phyloP scores from a whole-genome alignment of 805 yeast genomes.

The Yarrowia sp. region DNA sequence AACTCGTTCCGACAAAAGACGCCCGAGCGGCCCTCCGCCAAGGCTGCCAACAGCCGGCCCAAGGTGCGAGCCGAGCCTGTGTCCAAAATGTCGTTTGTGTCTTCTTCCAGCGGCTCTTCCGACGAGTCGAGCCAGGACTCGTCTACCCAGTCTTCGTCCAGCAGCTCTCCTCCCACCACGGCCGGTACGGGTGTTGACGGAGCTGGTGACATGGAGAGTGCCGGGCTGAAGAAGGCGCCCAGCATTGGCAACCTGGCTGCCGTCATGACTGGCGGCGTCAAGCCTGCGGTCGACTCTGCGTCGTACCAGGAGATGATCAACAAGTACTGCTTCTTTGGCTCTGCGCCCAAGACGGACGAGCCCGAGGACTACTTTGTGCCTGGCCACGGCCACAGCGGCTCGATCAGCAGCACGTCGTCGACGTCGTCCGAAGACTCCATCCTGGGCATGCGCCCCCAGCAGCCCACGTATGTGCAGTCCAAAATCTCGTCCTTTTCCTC shows the following conservation, averaged over 20 bases:
- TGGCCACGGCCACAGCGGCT: conserved; percentile 8
- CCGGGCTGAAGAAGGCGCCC: background rate
- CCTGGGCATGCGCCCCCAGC: conserved; percentile 21
- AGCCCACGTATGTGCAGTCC: conserved; percentile 19
- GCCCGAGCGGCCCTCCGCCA: conserved; percentile 1
- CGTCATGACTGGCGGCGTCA: conserved; percentile 25
- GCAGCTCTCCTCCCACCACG: conserved; percentile 8
- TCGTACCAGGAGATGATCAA: conserved; percentile 41
- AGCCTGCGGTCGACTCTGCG: conserved; percentile 38
- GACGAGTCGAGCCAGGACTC: conserved; percentile 5
- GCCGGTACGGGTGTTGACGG: conserved; percentile 11
- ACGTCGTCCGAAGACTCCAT: conserved; percentile 22
- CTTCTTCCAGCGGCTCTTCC: conserved; percentile 6
- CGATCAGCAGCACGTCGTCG: conserved; percentile 18
- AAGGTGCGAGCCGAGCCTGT: background rate
- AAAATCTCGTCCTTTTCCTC: conserved; percentile 21
- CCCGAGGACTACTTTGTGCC: conserved; percentile 22
- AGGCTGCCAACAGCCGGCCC: background rate
- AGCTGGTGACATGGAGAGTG: background rate
- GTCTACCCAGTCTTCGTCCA: conserved; percentile 1
- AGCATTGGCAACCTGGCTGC: conserved; percentile 22
- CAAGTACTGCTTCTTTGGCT: conserved; percentile 42
- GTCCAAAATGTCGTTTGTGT: background rate
- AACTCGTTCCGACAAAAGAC: conserved; percentile 20
- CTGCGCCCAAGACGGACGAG: conserved; percentile 14